These are phyloP conservation scores for Tolypocladium guangdongense DNA, from an alignment of 2,329 filamentous ascomycete species.

Conservation along the genomic window DNA sequence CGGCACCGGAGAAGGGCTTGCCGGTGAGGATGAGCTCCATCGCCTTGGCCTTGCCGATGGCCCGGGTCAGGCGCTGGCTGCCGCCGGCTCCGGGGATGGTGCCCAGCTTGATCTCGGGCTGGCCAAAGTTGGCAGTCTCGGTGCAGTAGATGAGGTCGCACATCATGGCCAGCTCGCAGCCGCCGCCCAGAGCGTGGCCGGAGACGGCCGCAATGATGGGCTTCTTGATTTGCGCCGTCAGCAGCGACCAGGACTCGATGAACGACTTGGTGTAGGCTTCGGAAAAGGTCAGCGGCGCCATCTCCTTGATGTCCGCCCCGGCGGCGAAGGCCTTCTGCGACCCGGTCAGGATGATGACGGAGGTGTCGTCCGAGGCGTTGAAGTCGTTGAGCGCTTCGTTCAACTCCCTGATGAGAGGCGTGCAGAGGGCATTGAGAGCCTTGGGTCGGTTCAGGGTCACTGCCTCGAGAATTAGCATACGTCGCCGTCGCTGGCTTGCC, in stretches of 20 bases:
- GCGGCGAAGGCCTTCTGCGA: slow-evolving; percentile 86
- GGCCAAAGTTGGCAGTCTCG: slow-evolving; percentile 77
- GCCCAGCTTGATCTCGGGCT: slow-evolving; percentile 94
- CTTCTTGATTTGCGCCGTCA: slow-evolving; percentile 79
- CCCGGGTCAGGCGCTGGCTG: slow-evolving; percentile 75
- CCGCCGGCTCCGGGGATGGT: slow-evolving; percentile 88
- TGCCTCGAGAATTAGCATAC: slow-evolving; percentile 23
- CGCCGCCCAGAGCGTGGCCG: slow-evolving; percentile 87
- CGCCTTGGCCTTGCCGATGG: slow-evolving; percentile 71
- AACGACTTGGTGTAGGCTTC: slow-evolving; percentile 83
- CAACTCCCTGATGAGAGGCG: slow-evolving; percentile 81
- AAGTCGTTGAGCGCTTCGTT: slow-evolving; percentile 65
- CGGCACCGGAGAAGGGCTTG: slow-evolving; percentile 68
- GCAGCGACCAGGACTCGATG: slow-evolving; percentile 86
- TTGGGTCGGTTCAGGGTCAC: slow-evolving; percentile 91
- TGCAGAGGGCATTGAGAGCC: slow-evolving; percentile 87
- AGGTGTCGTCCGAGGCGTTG: slow-evolving; percentile 58
- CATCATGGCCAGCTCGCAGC: slow-evolving; percentile 97
- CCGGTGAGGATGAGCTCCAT: slow-evolving; percentile 91
- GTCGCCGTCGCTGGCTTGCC: slow-evolving; percentile 1
- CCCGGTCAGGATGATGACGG: slow-evolving; percentile 76
- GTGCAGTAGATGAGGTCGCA: slow-evolving; percentile 91
- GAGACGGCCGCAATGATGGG: slow-evolving; percentile 91
- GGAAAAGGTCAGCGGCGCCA: slow-evolving; percentile 85
- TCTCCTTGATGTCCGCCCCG: slow-evolving; percentile 98